A percentile compares a stretch with the other conserved stretches of the same genome.
Evolutionary conservation across 176 grass and related monocot genomes (phyloP).

Genomic region (Oryza glaberrima): DNA sequence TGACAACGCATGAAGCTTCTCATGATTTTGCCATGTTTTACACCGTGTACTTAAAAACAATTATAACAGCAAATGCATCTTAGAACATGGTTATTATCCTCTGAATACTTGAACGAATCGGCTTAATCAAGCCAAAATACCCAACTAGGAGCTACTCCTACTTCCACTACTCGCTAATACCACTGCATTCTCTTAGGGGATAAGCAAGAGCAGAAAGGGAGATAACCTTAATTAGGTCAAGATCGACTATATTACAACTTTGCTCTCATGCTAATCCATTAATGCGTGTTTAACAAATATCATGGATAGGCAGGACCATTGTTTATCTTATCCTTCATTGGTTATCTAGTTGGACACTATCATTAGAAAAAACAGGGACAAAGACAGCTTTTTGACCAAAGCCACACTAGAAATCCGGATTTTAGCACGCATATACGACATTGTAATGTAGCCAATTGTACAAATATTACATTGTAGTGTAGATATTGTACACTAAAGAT

Average conservation of each 20-base stretch:
- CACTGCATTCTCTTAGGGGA: conserved; percentile 39
- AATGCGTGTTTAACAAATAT: conserved; percentile 31
- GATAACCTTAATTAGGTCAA: conserved; percentile 28
- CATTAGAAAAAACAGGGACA: background rate
- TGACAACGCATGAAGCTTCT: no score
- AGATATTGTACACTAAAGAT: no score
- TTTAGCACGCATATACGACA: background rate
- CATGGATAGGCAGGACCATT: conserved; percentile 18
- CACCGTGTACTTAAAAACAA: no score
- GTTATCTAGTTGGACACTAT: conserved; percentile 45
- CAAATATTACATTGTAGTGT: no score
- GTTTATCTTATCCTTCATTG: conserved; percentile 45
- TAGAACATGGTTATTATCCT: background rate
- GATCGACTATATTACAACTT: conserved; percentile 25
- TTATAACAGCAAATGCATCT: background rate
- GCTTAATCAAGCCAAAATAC: background rate
- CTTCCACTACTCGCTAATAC: background rate
- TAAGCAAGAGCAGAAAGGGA: conserved; percentile 47
- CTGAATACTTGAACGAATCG: background rate
- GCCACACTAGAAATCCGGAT: background rate
- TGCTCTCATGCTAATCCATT: conserved; percentile 34
- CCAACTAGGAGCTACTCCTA: background rate
- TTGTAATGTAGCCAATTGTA: no score
- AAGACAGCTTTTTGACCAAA: conserved; percentile 36
- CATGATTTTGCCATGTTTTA: background rate